These are phyloP conservation scores for Pythium aquatile DNA, from an alignment of 352 stramenopile species.

Conservation along the genomic window DNA sequence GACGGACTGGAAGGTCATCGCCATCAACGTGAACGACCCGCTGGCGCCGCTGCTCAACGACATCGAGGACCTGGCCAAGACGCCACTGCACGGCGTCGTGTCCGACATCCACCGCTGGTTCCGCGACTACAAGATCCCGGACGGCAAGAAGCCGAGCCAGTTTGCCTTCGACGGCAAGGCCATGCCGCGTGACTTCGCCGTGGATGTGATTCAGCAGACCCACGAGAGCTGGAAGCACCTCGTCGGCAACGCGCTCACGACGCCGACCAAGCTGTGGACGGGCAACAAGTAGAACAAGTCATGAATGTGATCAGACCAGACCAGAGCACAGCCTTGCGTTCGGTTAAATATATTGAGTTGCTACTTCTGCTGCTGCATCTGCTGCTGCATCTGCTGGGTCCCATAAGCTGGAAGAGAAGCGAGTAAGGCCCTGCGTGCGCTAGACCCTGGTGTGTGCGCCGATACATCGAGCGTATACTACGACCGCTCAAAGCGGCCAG, in stretches of 20 bases:
- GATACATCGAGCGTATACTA: conserved; percentile 7
- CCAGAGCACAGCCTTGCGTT: conserved; percentile 7
- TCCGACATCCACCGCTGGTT: conserved; percentile 93
- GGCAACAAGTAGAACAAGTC: conserved; percentile 25
- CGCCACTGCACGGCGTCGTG: conserved; percentile 70
- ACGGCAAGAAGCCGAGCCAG: conserved; percentile 98
- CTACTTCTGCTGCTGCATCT: conserved; percentile 7
- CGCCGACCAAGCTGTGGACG: conserved; percentile 66
- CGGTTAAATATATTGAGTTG: conserved; percentile 37
- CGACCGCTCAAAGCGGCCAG: conserved; percentile 25
- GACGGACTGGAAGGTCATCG: conserved; percentile 99
- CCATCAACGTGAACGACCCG: conserved; percentile 95
- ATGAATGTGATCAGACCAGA: not conserved
- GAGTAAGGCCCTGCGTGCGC: too few species aligned
- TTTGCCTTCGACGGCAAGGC: conserved; percentile 98
- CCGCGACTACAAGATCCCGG: conserved; percentile 99
- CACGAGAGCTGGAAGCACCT: conserved; percentile 88
- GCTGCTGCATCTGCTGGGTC: not conserved
- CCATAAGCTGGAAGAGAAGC: not conserved
- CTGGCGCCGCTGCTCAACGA: conserved; percentile 95
- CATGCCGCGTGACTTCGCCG: conserved; percentile 78
- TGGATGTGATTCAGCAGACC: conserved; percentile 90
- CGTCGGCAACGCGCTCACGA: conserved; percentile 47
- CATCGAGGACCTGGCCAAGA: conserved; percentile 82
- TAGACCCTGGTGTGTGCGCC: not conserved